phyloP scores from a whole-genome alignment of 2,329 filamentous ascomycete genomes.

The Colletotrichum sp. region DNA sequence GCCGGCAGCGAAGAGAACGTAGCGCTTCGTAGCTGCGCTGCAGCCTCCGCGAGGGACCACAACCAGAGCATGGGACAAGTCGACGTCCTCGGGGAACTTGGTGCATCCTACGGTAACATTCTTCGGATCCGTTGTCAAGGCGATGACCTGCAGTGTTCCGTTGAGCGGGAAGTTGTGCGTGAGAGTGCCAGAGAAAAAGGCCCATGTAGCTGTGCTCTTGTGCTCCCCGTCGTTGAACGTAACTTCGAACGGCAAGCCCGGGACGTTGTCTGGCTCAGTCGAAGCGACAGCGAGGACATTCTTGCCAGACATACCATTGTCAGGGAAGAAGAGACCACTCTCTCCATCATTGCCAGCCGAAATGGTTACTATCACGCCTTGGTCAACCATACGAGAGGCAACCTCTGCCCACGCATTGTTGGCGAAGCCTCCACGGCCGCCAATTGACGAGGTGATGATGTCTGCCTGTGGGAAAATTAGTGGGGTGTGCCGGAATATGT shows the following conservation, averaged over 20 bases:
- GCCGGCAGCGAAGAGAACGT: constrained; percentile 40
- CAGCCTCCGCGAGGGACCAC: constrained; percentile 31
- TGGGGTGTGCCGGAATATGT: rapidly evolving
- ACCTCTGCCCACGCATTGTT: constrained; percentile 34
- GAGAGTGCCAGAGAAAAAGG: constrained; percentile 1
- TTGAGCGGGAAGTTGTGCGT: not conserved
- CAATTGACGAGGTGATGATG: constrained; percentile 37
- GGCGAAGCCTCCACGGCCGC: constrained; percentile 30
- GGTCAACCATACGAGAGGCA: constrained; percentile 43
- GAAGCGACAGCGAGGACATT: constrained; percentile 48
- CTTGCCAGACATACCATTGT: constrained; percentile 42
- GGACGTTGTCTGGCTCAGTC: constrained; percentile 28
- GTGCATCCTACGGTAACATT: constrained; percentile 40
- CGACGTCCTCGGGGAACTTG: constrained; percentile 38
- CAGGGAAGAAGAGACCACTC: constrained; percentile 43
- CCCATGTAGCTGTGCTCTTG: not conserved
- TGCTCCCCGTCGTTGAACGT: not conserved
- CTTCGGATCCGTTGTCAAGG: constrained; percentile 25
- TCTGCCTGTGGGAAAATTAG: constrained; percentile 23
- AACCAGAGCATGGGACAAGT: constrained; percentile 45
- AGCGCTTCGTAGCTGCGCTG: constrained; percentile 31
- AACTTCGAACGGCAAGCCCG: constrained; percentile 15
- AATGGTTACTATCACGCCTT: constrained; percentile 42
- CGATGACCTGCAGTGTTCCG: constrained; percentile 26
- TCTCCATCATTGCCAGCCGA: constrained; percentile 47